These are phyloP conservation scores for Xylaria palmicola DNA, from an alignment of 495 filamentous ascomycete genomes.

Conservation along the genomic window DNA sequence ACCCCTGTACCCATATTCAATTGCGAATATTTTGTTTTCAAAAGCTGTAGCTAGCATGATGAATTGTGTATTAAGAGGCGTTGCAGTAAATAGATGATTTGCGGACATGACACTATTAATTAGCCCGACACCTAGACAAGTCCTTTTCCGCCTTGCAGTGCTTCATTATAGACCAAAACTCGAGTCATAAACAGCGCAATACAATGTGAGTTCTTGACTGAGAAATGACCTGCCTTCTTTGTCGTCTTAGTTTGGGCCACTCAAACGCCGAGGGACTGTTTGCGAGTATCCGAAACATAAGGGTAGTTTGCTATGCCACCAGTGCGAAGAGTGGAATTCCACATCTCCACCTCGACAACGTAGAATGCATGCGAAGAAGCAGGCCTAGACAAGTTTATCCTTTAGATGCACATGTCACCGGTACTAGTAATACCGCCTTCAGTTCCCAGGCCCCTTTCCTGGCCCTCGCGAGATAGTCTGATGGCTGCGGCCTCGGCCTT, in stretches of 20 bases:
- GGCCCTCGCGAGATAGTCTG: conserved; percentile 1
- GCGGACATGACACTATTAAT: neutral
- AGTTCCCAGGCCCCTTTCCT: conserved; percentile 3
- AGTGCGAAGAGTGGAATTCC: neutral
- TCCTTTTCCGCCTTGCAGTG: neutral
- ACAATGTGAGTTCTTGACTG: too few species aligned
- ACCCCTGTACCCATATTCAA: neutral
- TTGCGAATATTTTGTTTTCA: neutral
- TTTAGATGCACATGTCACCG: neutral
- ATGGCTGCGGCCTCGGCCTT: conserved; percentile 39
- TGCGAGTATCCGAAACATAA: neutral
- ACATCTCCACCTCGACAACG: neutral
- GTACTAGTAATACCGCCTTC: neutral
- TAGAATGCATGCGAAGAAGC: too few species aligned
- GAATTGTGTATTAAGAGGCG: neutral
- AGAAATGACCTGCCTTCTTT: too few species aligned
- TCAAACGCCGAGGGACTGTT: neutral
- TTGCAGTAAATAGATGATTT: neutral
- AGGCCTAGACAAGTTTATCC: neutral
- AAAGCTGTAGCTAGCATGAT: neutral
- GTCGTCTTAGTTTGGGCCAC: neutral
- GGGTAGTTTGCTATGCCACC: neutral
- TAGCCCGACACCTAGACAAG: neutral
- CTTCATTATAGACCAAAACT: neutral
- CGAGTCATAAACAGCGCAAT: too few species aligned